These are phyloP conservation scores for Fusarium sarcochroum DNA, from an alignment of 2,329 filamentous ascomycete genomes.

Conservation along the genomic window DNA sequence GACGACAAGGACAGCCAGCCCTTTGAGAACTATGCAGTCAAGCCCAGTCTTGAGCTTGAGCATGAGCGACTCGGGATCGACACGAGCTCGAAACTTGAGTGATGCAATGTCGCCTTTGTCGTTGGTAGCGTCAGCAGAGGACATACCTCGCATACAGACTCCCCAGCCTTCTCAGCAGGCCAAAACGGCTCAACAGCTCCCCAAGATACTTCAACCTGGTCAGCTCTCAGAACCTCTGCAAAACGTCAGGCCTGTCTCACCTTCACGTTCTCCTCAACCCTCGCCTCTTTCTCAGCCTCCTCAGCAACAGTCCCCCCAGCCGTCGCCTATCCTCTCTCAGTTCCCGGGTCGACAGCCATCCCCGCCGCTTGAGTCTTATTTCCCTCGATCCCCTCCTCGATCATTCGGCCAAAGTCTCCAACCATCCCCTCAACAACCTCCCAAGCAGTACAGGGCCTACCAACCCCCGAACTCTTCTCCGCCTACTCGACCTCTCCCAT, in stretches of 20 bases:
- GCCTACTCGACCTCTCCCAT: conserved; percentile 31
- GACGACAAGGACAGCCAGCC: conserved; percentile 43
- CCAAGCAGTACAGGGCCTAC: conserved; percentile 36
- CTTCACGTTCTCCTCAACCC: conserved; percentile 34
- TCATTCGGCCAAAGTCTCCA: conserved; percentile 5
- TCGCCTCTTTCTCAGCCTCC: conserved; percentile 41
- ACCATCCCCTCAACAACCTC: conserved; percentile 20
- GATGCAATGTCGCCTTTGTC: conserved; percentile 45
- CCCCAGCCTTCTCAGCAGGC: conserved; percentile 35
- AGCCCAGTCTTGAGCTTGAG: conserved; percentile 43
- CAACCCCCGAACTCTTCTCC: conserved; percentile 32
- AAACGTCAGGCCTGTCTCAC: conserved; percentile 24
- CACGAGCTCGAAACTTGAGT: conserved; percentile 40
- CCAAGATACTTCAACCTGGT: conserved; percentile 36
- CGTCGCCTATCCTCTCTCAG: conserved; percentile 25
- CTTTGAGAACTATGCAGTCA: conserved; percentile 45
- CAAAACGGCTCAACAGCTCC: conserved; percentile 23
- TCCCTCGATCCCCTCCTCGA: conserved; percentile 18
- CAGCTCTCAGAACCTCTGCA: conserved; percentile 33
- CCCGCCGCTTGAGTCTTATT: background rate
- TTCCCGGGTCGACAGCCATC: conserved; percentile 22
- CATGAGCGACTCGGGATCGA: conserved; percentile 37
- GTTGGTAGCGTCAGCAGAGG: conserved; percentile 36
- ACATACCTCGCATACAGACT: conserved; percentile 24
- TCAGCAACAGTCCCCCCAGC: conserved; percentile 32